Evolutionary conservation across 2,329 filamentous ascomycete species (phyloP).

Genomic region (Sarocladium oryzae): DNA sequence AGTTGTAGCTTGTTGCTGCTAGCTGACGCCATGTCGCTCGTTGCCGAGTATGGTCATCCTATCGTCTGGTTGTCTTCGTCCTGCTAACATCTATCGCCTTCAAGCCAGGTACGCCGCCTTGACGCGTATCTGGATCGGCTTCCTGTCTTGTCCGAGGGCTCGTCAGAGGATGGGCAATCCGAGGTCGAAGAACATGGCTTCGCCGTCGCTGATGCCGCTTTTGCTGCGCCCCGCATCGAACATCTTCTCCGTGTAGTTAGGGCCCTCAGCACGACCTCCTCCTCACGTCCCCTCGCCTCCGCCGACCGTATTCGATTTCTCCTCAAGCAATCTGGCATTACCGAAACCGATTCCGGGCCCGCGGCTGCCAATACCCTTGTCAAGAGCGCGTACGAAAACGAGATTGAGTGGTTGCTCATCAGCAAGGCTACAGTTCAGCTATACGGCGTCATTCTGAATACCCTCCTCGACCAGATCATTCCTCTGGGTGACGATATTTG

Average conservation of each 20-base stretch:
- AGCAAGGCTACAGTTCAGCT: conserved; percentile 90
- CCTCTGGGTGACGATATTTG: conserved; percentile 80
- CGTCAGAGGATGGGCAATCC: conserved; percentile 34
- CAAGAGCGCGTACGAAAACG: conserved; percentile 56
- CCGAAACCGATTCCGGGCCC: conserved; percentile 27
- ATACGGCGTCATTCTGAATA: conserved; percentile 73
- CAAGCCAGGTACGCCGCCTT: conserved; percentile 54
- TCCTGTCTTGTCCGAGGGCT: conserved; percentile 31
- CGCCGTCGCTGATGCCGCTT: conserved; percentile 29
- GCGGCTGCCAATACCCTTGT: conserved; percentile 18
- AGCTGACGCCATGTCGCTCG: conserved; percentile 33
- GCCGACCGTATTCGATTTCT: conserved; percentile 53
- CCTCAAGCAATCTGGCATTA: conserved; percentile 55
- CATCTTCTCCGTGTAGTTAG: conserved; percentile 63
- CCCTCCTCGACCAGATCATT: conserved; percentile 74
- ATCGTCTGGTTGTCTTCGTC: neutral
- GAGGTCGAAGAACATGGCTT: conserved; percentile 27
- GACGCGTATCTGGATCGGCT: conserved; percentile 62
- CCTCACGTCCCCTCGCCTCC: conserved; percentile 56
- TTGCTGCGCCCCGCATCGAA: conserved; percentile 48
- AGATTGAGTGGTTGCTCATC: conserved; percentile 85
- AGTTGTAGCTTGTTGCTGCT: neutral
- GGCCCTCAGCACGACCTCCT: conserved; percentile 62
- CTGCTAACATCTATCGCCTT: conserved; percentile 8
- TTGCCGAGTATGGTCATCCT: conserved; percentile 36